A percentile compares a stretch with the other conserved stretches of the same genome.
These are phyloP conservation scores for Turnera subulata DNA, from an alignment of 345 rosid genomes.

Conservation along the genomic window DNA sequence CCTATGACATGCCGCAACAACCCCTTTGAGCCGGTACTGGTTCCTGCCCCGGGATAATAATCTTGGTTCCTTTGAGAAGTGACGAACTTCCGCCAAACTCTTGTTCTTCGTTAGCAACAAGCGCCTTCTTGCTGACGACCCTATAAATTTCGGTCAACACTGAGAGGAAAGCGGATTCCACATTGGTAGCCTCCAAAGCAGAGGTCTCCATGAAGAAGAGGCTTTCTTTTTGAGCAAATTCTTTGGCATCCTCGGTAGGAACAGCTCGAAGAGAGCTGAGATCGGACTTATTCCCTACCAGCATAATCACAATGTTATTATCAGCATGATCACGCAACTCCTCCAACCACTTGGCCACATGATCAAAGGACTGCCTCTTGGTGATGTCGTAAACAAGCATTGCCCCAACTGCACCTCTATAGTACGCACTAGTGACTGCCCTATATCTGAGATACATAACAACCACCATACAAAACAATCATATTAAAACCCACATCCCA, in stretches of 20 bases:
- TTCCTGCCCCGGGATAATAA: too few species aligned
- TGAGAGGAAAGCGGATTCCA: conserved; percentile 11
- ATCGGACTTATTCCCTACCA: conserved; percentile 13
- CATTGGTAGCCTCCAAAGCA: conserved; percentile 11
- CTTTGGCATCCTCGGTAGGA: conserved; percentile 12
- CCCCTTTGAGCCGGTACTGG: too few species aligned
- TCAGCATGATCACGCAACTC: conserved; percentile 13
- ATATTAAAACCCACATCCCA: too few species aligned
- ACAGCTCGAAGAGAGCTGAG: conserved; percentile 9
- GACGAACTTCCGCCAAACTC: too few species aligned
- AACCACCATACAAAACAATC: too few species aligned
- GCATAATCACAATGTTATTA: conserved; percentile 12
- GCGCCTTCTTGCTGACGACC: background rate
- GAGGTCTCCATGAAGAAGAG: conserved; percentile 15
- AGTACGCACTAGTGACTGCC: conserved; percentile 15
- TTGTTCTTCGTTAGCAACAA: background rate
- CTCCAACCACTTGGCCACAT: conserved; percentile 11
- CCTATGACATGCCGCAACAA: too few species aligned
- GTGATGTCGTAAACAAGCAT: conserved; percentile 14
- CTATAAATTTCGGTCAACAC: background rate
- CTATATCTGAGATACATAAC: conserved; percentile 5
- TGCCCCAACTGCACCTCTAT: conserved; percentile 15
- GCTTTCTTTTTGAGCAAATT: conserved; percentile 9
- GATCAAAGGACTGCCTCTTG: conserved; percentile 6
- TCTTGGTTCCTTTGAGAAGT: too few species aligned